These are phyloP conservation scores for Beauveria scarabaeidicola DNA, from an alignment of 2,329 filamentous ascomycete species.

Conservation along the genomic window DNA sequence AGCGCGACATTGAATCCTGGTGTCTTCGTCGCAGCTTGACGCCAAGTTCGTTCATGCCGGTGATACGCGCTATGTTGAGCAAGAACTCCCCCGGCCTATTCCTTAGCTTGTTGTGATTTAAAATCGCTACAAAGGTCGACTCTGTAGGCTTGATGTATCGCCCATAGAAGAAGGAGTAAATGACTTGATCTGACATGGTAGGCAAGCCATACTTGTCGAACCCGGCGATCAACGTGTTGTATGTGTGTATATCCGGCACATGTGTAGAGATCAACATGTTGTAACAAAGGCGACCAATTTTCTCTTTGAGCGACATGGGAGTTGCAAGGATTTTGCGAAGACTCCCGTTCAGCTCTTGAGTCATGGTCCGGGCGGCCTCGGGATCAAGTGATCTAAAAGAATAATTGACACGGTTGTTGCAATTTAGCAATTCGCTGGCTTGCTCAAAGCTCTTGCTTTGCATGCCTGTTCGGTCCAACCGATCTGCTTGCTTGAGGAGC, in stretches of 20 bases:
- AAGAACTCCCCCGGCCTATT: conserved; percentile 35
- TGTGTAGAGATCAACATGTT: conserved; percentile 56
- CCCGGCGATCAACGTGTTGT: conserved; percentile 62
- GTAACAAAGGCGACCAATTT: conserved; percentile 43
- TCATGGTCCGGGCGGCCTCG: conserved; percentile 18
- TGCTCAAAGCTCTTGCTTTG: conserved; percentile 23
- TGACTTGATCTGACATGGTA: conserved; percentile 43
- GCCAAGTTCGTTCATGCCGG: conserved; percentile 34
- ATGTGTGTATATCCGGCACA: conserved; percentile 59
- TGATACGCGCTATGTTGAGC: conserved; percentile 35
- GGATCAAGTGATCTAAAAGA: conserved; percentile 23
- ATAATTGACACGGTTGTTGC: conserved; percentile 15
- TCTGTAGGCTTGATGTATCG: conserved; percentile 38
- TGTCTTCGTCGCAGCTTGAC: conserved; percentile 29
- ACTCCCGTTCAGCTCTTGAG: conserved; percentile 21
- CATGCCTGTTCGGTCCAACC: conserved; percentile 15
- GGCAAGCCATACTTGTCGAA: conserved; percentile 46
- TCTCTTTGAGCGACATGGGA: conserved; percentile 23
- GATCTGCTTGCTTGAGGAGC: conserved; percentile 22
- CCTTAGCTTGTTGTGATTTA: conserved; percentile 40
- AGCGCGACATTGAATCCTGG: conserved; percentile 17
- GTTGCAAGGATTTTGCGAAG: conserved; percentile 22
- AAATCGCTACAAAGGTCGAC: conserved; percentile 39
- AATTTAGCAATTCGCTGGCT: conserved; percentile 17
- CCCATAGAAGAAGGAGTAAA: conserved; percentile 39